Conservation (phyloP, 805 yeast species). For the Maudiozyma saulgeensis region DNA sequence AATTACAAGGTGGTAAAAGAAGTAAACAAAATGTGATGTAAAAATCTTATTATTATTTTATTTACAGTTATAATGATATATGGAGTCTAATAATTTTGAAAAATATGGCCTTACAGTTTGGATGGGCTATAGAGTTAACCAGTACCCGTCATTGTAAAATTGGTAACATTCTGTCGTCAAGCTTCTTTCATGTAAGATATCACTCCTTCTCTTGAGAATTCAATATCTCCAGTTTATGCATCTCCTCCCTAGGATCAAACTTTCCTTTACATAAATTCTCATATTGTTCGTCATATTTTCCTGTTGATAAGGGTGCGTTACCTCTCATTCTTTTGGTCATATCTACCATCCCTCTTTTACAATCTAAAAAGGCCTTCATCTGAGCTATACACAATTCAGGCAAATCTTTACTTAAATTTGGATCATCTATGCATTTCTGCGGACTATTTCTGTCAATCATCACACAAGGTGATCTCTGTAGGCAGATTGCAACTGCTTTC, state of each 20-base stretch:
- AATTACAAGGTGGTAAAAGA: no score
- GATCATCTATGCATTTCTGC: slow-evolving; percentile 74
- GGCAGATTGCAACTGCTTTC: slow-evolving; percentile 89
- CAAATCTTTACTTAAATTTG: slow-evolving; percentile 60
- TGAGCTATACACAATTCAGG: slow-evolving; percentile 87
- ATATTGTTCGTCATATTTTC: slow-evolving; percentile 82
- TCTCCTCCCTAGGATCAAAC: slow-evolving; percentile 73
- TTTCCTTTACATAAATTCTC: slow-evolving; percentile 72
- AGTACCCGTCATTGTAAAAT: no score
- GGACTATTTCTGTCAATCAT: slow-evolving; percentile 84
- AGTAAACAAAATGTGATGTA: no score
- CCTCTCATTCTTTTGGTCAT: slow-evolving; percentile 88
- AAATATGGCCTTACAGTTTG: no score
- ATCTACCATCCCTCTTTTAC: slow-evolving; percentile 84
- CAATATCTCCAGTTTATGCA: slow-evolving; percentile 56
- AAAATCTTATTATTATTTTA: no score
- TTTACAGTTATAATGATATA: no score
- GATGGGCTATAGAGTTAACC: no score
- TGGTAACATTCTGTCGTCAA: background rate
- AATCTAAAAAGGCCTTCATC: slow-evolving; percentile 77
- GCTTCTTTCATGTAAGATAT: background rate
- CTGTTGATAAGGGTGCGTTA: slow-evolving; percentile 87
- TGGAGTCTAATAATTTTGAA: no score
- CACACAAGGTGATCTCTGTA: slow-evolving; percentile 95
- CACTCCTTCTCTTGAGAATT: slow-evolving; percentile 40